Evolutionary conservation across 139 green algal species (phyloP).

Genomic region (Mesostigma viride): DNA sequence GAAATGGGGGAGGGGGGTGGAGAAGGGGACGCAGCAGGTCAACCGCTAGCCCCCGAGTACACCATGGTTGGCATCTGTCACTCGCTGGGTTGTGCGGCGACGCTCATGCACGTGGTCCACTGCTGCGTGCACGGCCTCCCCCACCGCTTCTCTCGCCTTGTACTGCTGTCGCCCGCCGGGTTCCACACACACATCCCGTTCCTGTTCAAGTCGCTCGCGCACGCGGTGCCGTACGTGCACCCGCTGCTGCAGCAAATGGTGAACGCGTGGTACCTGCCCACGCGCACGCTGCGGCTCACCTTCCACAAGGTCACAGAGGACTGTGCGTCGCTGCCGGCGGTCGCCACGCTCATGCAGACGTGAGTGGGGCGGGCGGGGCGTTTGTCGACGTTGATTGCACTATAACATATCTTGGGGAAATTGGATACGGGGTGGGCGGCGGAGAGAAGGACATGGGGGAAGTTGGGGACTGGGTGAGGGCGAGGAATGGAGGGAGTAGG

Average conservation of each 20-base stretch:
- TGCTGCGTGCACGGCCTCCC: constrained; percentile 3
- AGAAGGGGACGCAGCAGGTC: too few species aligned
- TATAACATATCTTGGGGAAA: too few species aligned
- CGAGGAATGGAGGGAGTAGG: too few species aligned
- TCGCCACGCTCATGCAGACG: constrained; percentile 43
- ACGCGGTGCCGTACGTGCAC: constrained; percentile 22
- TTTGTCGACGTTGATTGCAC: too few species aligned
- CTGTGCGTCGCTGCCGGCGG: constrained; percentile 43
- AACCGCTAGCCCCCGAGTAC: too few species aligned
- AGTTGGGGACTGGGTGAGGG: too few species aligned
- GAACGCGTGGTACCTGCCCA: constrained; percentile 55
- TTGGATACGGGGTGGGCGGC: too few species aligned
- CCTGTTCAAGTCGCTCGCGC: constrained; percentile 6
- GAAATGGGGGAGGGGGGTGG: too few species aligned
- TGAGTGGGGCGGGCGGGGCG: too few species aligned
- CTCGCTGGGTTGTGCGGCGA: constrained; percentile 52
- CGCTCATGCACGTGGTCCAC: constrained; percentile 48
- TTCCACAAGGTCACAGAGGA: constrained; percentile 36
- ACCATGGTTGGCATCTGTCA: constrained; percentile 52
- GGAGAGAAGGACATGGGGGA: too few species aligned
- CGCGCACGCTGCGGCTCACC: constrained; percentile 35
- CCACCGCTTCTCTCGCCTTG: constrained; percentile 36
- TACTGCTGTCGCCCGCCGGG: constrained; percentile 44
- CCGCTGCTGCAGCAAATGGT: constrained; percentile 13
- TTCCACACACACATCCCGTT: constrained; percentile 37